phyloP scores from a whole-genome alignment of 495 filamentous ascomycete genomes.

The Articulospora tetracladia region DNA sequence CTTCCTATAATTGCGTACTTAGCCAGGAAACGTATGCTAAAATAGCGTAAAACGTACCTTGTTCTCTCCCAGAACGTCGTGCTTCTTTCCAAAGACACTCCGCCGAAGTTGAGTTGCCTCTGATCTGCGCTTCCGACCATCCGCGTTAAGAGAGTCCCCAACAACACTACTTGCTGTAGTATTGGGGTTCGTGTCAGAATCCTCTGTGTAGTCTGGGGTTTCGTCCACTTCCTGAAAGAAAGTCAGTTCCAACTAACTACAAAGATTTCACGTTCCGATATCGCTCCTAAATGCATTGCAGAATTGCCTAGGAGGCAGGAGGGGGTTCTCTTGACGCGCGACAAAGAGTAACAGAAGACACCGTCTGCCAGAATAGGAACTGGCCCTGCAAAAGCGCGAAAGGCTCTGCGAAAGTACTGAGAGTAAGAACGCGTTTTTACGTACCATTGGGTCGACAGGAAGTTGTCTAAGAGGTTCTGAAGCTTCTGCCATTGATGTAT shows the following conservation, averaged over 20 bases:
- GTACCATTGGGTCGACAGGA: conserved; percentile 43
- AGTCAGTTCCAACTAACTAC: no score
- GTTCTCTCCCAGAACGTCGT: conserved; percentile 79
- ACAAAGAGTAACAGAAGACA: neutral
- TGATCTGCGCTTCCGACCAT: conserved; percentile 80
- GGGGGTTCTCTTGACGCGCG: neutral
- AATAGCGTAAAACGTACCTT: conserved; percentile 60
- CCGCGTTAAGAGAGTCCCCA: conserved; percentile 58
- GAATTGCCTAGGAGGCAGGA: neutral
- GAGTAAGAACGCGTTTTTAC: conserved; percentile 9
- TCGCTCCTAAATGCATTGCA: no score
- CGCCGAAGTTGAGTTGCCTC: conserved; percentile 85
- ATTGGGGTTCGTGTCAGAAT: conserved; percentile 90
- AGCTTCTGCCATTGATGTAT: conserved; percentile 58
- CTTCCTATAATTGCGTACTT: conserved; percentile 56
- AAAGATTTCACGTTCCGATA: no score
- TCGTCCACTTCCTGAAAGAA: conserved; percentile 62
- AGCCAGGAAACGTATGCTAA: neutral
- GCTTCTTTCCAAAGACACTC: conserved; percentile 91
- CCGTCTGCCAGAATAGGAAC: neutral
- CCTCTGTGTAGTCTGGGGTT: conserved; percentile 83
- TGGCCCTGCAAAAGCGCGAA: neutral
- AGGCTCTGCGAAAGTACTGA: neutral
- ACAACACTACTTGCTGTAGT: conserved; percentile 85
- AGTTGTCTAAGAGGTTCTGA: conserved; percentile 40